Percentiles rank a stretch among this genome's conserved stretches.
Evolutionary conservation across 768 basidiomycete genomes (phyloP).

Genomic region (Russula ochroleuca): DNA sequence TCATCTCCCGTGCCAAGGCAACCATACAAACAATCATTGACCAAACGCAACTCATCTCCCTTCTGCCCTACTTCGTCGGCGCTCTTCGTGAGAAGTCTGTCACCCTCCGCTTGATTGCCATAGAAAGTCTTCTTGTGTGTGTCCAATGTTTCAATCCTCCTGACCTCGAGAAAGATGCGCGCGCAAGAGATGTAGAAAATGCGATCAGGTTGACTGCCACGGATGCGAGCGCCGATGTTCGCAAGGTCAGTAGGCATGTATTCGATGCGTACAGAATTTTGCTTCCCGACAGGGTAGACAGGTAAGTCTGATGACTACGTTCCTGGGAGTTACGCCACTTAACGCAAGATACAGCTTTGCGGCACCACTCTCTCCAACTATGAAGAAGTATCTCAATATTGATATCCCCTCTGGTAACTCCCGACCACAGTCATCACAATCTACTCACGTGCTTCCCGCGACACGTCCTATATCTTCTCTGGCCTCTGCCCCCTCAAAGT

Average conservation of each 20-base stretch:
- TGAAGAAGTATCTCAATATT: slow-evolving; percentile 38
- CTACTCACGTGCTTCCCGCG: slow-evolving; percentile 13
- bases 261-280: slow-evolving; percentile 74
- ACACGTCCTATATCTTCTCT: slow-evolving; percentile 21
- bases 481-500: slow-evolving; percentile 12
- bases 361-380: slow-evolving; percentile 67
- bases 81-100: slow-evolving; percentile 64
- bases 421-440: slow-evolving; percentile 23
- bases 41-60: slow-evolving; percentile 58
- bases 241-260: slow-evolving; percentile 62
- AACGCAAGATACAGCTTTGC: slow-evolving; percentile 51
- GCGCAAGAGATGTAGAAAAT: slow-evolving; percentile 62
- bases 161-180: slow-evolving; percentile 64
- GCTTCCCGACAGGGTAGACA: slow-evolving; percentile 62
- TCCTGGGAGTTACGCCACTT: slow-evolving; percentile 11
- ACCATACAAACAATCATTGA: slow-evolving; percentile 61
- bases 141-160: slow-evolving; percentile 76
- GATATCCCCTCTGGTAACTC: slow-evolving; percentile 13
- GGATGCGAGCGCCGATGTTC: slow-evolving; percentile 72
- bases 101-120: slow-evolving; percentile 57
- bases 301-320: slow-evolving; percentile 40
- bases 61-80: slow-evolving; percentile 58
- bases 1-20: slow-evolving; percentile 57
- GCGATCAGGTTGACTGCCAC: slow-evolving; percentile 63
- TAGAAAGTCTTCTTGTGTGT: slow-evolving; percentile 60